A percentile compares a stretch with the other conserved stretches of the same genome.
These are phyloP conservation scores for Cyclocybe aegerita DNA, from an alignment of 768 basidiomycete species.

Conservation along the genomic window DNA sequence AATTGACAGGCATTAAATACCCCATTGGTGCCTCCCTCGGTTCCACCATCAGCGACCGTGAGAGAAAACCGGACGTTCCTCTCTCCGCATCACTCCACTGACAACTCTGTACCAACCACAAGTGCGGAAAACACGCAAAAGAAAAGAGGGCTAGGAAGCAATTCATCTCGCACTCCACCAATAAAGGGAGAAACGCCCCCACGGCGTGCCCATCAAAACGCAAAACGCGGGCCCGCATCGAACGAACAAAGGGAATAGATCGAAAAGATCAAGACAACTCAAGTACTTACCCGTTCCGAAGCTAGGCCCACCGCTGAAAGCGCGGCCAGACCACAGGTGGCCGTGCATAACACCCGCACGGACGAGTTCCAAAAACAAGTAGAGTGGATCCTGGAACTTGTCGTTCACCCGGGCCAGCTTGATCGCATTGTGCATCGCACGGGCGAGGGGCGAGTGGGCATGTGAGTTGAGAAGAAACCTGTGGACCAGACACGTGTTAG, in stretches of 20 bases:
- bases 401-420: slow-evolving; percentile 83
- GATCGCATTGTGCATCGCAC: slow-evolving; percentile 87
- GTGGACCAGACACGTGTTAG: slow-evolving; percentile 10
- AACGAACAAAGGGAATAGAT: background rate
- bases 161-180: too few species aligned
- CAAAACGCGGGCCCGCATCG: too few species aligned
- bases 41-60: too few species aligned
- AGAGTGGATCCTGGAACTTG: slow-evolving; percentile 97
- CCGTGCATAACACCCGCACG: slow-evolving; percentile 97
- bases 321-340: slow-evolving; percentile 82
- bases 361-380: slow-evolving; percentile 92
- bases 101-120: too few species aligned
- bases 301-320: slow-evolving; percentile 93
- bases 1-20: too few species aligned
- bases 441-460: slow-evolving; percentile 84
- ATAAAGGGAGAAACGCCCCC: too few species aligned
- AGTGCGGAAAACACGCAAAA: too few species aligned
- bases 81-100: too few species aligned
- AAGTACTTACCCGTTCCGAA: slow-evolving; percentile 77
- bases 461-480: slow-evolving; percentile 91
- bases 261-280: slow-evolving; percentile 17
- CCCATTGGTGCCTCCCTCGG: too few species aligned
- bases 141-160: too few species aligned
- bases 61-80: too few species aligned
- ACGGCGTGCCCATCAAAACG: too few species aligned